Evolutionary conservation across 2,329 filamentous ascomycete species (phyloP).

Genomic region (Sporothrix brasiliensis): DNA sequence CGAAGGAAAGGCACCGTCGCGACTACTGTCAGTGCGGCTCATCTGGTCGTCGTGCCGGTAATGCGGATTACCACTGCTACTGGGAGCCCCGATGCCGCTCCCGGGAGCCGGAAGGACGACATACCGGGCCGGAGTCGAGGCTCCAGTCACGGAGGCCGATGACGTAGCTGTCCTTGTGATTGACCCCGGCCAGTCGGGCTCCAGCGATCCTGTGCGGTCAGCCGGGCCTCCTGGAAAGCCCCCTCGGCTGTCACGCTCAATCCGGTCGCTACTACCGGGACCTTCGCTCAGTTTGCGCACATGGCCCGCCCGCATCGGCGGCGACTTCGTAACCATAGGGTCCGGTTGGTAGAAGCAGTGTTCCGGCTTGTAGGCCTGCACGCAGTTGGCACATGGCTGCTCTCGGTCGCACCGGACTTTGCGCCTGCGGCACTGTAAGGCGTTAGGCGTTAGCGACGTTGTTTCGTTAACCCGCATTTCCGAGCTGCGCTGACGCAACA

Average conservation of each 20-base stretch:
- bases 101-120: conserved; percentile 5
- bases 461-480: background rate
- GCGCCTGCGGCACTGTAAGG: conserved; percentile 46
- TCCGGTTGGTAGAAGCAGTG: conserved; percentile 37
- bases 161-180: conserved; percentile 50
- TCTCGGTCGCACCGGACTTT: conserved; percentile 51
- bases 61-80: conserved; percentile 3
- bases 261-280: conserved; percentile 21
- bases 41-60: conserved; percentile 28
- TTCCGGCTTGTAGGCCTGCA: conserved; percentile 40
- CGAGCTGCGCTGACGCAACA: background rate
- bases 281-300: conserved; percentile 30
- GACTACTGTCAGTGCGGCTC: conserved; percentile 7
- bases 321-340: conserved; percentile 32
- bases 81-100: background rate
- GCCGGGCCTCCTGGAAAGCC: conserved; percentile 6
- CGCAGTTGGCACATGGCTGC: conserved; percentile 49
- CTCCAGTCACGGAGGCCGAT: conserved; percentile 56
- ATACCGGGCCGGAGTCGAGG: conserved; percentile 40
- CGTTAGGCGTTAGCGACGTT: conserved; percentile 17
- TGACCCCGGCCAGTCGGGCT: conserved; percentile 34
- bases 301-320: conserved; percentile 26
- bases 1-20: conserved; percentile 26
- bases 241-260: conserved; percentile 20
- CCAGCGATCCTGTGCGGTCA: conserved; percentile 25